Conservation (phyloP, 2,329 filamentous ascomycete genomes). For the Calonectria hawksworthii region DNA sequence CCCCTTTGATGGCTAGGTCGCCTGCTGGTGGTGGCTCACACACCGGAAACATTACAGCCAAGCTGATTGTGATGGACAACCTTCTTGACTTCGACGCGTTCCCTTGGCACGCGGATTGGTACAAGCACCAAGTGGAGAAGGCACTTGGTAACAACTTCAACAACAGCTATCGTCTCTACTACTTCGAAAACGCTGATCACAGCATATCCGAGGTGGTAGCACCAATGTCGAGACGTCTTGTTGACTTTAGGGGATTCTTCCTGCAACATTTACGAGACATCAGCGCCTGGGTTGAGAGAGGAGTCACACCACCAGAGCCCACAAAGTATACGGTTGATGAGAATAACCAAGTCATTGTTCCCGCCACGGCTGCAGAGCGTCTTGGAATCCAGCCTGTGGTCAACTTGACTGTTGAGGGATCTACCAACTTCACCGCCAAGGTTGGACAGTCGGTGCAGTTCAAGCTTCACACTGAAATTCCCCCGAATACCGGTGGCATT, state of each 20-base stretch:
- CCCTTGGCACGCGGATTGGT: conserved; percentile 43
- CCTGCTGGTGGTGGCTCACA: conserved; percentile 22
- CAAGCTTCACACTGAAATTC: conserved; percentile 1
- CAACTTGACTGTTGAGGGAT: conserved; percentile 6
- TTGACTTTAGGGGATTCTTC: not conserved
- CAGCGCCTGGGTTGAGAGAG: conserved; percentile 3
- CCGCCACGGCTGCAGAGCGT: conserved; percentile 17
- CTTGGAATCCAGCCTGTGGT: conserved; percentile 39
- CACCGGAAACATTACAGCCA: conserved; percentile 33
- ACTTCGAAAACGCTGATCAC: conserved; percentile 37
- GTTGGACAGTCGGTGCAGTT: conserved; percentile 22
- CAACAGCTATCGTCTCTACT: conserved; percentile 36
- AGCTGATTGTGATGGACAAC: conserved; percentile 40
- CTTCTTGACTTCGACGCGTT: conserved; percentile 38
- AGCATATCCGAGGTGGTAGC: not conserved
- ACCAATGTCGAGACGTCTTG: not conserved
- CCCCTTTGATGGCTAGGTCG: not conserved
- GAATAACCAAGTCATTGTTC: conserved; percentile 28
- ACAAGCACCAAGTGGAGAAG: conserved; percentile 30
- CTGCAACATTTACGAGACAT: not conserved
- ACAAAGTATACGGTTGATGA: not conserved
- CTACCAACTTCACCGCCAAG: not conserved
- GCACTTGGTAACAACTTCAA: conserved; percentile 26
- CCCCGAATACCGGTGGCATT: conserved; percentile 27
- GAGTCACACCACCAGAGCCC: not conserved